phyloP scores from a whole-genome alignment of 2,329 filamentous ascomycete genomes.

The Arthrobotrys sphaeroides region DNA sequence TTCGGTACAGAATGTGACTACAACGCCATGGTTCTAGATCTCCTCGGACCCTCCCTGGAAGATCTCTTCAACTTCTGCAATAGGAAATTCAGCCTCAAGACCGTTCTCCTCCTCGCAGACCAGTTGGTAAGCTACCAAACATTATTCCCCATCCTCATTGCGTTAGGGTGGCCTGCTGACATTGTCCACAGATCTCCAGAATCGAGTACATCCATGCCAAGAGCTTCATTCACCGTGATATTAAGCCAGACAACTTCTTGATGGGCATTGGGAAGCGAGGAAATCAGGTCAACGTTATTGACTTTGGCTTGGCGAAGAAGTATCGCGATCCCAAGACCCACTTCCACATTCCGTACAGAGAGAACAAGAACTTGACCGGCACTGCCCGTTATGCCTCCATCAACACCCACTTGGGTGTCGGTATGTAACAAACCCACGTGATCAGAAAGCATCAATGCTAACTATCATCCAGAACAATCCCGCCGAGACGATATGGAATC shows the following conservation, averaged over 20 bases:
- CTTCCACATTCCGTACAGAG: conserved; percentile 99
- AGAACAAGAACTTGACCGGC: conserved; percentile 99
- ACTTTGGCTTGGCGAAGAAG: conserved; percentile 99
- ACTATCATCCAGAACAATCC: conserved; percentile 77
- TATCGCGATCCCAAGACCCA: conserved; percentile 99
- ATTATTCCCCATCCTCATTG: neutral
- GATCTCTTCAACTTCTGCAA: conserved; percentile 99
- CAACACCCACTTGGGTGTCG: conserved; percentile 97
- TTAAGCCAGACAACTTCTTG: conserved; percentile 97
- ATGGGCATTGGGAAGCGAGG: conserved; percentile 89
- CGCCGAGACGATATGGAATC: conserved; percentile 99
- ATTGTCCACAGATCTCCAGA: conserved; percentile 74
- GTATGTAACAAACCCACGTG: conserved; percentile 65
- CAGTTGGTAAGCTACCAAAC: conserved; percentile 66
- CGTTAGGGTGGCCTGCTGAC: neutral
- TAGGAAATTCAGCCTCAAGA: conserved; percentile 99
- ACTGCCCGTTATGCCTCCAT: conserved; percentile 98
- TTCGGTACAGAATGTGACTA: conserved; percentile 99
- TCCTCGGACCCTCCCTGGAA: conserved; percentile 93
- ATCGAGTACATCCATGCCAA: conserved; percentile 99
- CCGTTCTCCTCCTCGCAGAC: conserved; percentile 92
- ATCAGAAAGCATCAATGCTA: conserved; percentile 27
- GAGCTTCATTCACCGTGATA: conserved; percentile 99
- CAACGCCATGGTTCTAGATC: conserved; percentile 99
- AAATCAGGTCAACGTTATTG: conserved; percentile 99